Evolutionary conservation across 176 grass and related monocot genomes (phyloP), one percentile per base, ranked within the genome.

Genomic region (Metroxylon sagu): DNA sequence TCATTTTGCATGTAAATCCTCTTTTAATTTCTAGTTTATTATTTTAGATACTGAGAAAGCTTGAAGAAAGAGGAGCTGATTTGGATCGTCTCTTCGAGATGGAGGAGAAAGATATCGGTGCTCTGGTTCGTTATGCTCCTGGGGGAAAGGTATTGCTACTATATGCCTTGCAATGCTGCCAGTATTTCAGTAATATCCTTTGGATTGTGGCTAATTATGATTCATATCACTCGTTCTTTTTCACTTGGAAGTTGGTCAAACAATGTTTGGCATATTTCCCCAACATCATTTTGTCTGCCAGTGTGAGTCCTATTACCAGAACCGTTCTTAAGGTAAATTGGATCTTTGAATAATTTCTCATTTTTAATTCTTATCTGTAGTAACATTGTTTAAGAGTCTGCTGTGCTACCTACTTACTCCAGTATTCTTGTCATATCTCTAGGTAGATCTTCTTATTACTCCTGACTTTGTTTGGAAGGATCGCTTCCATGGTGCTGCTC

Each of bases 391-490:
- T 57, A 74, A 53, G 30, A 35, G 54, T 54, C 14, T 61, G 30
- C 50, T 58, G 23, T 29, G 43, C 7, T 62, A 49, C 61, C 31
- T 49, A 65, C 65, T 66, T 60, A 51, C 35, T 19, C 43, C 23
- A 3, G 48, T 29, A 59, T 43, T 39, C 21, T 64, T 57, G 25
- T 57, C 18, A 56, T 85, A 66, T 86, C 27, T 77, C 12, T 79
- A 97, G 92, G 84, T 97, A 54, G 83, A 83, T 76, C 56, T 97
- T 19, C 75, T 79, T 74, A 87, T 97, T 74, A 83, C 83, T 55
- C 87, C 92, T 49, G 78, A 91, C 21, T 97, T 97, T 85, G 75
- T 75, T 67, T 97, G 92, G 92, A 97, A 90, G 74, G 92, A 97
- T 61, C 80, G 87, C 58, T 56, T 84, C 54, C 92, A 97, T 80